phyloP scores from a whole-genome alignment of 768 basidiomycete species.

The Lactarius evosmus region DNA sequence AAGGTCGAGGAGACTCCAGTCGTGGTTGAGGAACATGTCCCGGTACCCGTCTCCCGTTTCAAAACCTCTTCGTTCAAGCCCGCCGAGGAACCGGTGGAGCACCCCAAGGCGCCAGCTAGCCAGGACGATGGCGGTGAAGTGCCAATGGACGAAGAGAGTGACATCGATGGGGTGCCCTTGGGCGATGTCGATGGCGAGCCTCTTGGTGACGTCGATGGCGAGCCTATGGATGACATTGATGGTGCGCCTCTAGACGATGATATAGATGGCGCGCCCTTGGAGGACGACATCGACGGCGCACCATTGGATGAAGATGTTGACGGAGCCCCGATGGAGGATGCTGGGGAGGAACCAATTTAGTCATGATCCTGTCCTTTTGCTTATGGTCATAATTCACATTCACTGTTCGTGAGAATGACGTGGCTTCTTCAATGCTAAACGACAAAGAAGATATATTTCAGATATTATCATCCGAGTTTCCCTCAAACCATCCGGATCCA shows the following conservation, averaged over 20 bases:
- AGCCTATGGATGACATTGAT: slow-evolving; percentile 35
- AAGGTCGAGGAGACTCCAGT: slow-evolving; percentile 25
- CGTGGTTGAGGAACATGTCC: slow-evolving; percentile 35
- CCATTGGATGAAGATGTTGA: slow-evolving; percentile 34
- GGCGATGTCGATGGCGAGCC: slow-evolving; percentile 46
- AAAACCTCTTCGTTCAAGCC: slow-evolving; percentile 76
- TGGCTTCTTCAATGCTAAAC: slow-evolving; percentile 6
- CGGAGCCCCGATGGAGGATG: slow-evolving; percentile 35
- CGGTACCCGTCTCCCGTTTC: slow-evolving; percentile 54
- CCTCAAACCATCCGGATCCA: neutral
- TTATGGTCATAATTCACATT: neutral
- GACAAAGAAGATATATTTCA: slow-evolving; percentile 9
- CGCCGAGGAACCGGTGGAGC: slow-evolving; percentile 44
- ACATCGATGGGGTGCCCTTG: slow-evolving; percentile 52
- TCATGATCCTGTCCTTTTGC: neutral
- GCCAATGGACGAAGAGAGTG: slow-evolving; percentile 44
- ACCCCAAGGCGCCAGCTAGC: slow-evolving; percentile 29
- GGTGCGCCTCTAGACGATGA: slow-evolving; percentile 41
- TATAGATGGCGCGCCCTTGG: slow-evolving; percentile 27
- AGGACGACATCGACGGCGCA: slow-evolving; percentile 27
- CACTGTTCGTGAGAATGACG: neutral
- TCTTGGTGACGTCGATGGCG: slow-evolving; percentile 37
- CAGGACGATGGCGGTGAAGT: slow-evolving; percentile 40
- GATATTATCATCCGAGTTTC: slow-evolving; percentile 5
- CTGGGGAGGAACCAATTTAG: slow-evolving; percentile 37